phyloP scores from a whole-genome alignment of 2,329 filamentous ascomycete genomes.

The Monosporascus sp. region DNA sequence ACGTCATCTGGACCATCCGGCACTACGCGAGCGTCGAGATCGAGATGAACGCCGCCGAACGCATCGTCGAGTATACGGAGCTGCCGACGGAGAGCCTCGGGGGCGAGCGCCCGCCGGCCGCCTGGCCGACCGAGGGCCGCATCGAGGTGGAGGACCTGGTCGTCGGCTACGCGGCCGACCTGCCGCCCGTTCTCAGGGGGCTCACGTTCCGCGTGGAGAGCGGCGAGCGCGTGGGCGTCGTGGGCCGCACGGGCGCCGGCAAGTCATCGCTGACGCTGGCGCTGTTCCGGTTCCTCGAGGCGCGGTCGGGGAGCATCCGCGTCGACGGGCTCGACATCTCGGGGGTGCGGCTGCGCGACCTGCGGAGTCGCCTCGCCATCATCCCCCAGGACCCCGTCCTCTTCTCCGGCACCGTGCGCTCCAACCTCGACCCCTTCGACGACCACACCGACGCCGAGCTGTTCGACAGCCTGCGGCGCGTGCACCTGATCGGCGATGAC shows the following conservation, averaged over 20 bases:
- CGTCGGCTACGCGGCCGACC: slow-evolving; percentile 64
- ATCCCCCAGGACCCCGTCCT: slow-evolving; percentile 78
- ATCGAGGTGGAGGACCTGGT: slow-evolving; percentile 70
- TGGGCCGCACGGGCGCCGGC: slow-evolving; percentile 72
- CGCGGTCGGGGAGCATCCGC: slow-evolving; percentile 56
- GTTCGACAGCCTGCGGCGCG: slow-evolving; percentile 62
- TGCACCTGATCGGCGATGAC: slow-evolving; percentile 55
- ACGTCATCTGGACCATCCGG: slow-evolving; percentile 60
- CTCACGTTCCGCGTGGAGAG: slow-evolving; percentile 61
- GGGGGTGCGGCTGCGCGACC: slow-evolving; percentile 61
- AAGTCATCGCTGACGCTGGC: slow-evolving; percentile 73
- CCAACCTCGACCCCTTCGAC: slow-evolving; percentile 73
- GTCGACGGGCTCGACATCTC: slow-evolving; percentile 74
- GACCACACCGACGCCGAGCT: slow-evolving; percentile 65
- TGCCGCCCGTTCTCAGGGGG: slow-evolving; percentile 65
- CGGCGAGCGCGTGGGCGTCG: slow-evolving; percentile 68
- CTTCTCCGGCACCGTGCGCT: slow-evolving; percentile 72
- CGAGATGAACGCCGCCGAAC: slow-evolving; percentile 73
- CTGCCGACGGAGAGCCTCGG: slow-evolving; percentile 62
- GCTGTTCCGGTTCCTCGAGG: slow-evolving; percentile 72
- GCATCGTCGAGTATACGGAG: slow-evolving; percentile 69
- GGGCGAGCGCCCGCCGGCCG: slow-evolving; percentile 57
- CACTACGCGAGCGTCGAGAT: slow-evolving; percentile 67
- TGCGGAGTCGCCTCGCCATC: slow-evolving; percentile 71
- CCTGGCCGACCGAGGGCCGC: slow-evolving; percentile 70